Evolutionary conservation across 176 grass and related monocot species (phyloP), one percentile per base, ranked within the genome.

Genomic region (Pontederia crassipes): DNA sequence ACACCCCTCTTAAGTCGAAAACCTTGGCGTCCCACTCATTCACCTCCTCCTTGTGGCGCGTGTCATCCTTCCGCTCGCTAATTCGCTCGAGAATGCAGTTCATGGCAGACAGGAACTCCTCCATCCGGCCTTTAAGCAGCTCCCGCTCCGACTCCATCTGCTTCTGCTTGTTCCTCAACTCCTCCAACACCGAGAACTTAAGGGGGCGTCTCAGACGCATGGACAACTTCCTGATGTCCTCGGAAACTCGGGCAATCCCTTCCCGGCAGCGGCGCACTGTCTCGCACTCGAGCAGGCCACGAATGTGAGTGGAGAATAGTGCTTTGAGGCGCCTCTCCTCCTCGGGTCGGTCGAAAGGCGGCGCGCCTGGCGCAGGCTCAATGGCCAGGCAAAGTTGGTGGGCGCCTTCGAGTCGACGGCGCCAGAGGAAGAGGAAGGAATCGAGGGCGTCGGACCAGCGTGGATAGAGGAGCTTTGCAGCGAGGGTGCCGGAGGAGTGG

Each of bases 351-450:
- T 56, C 51, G 56, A 12, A 57, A 16, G 4, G 40, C 16, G 74
- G 71, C 7, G 64, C 66, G 32, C 58, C 65, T 12, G 52, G 54
- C 3, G 40, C 29, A 12, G 13, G 59, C 47, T 50, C 17, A 20
- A 82, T 77, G 45, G 57, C 40, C 27, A 67, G 54, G 0, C 76
- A 76, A 55, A 91, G 76, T 48, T 15, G 18, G 78, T 97, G 92
- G 9, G 75, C 61, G 12, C 87, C 92, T 9, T 79, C 84, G n/a
- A 97, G 81, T 57, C 81, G 83, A 55, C 45, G 74, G 9, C 72
- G 70, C 87, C 87, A 91, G 35, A 88, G 82, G 68, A 80, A 86
- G 55, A 75, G 52, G 5, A 64, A 59, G 2, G 83, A 81, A 13
- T 80, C 84, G 17, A 86, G 58, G 20, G 92, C 84, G 58, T 69